Evolutionary conservation across 257 asterid genomes (phyloP).

Genomic region (Dorcoceras hygrometricum): DNA sequence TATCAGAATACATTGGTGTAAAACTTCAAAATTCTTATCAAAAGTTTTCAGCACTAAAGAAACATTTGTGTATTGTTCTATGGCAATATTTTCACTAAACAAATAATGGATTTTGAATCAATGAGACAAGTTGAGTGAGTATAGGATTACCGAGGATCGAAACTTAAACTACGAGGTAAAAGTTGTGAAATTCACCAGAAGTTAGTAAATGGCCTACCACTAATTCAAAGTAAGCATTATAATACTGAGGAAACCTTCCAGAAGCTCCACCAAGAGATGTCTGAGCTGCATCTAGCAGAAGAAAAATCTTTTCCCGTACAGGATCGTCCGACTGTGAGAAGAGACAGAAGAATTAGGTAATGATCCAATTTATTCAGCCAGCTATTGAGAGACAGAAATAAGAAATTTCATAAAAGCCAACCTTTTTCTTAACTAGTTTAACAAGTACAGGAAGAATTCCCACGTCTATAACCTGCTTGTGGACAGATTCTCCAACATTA

Average conservation of each 20-base stretch:
- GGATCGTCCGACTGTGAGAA: constrained; percentile 65
- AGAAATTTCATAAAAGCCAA: constrained; percentile 20
- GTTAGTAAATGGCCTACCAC: constrained; percentile 58
- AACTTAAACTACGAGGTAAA: neutral
- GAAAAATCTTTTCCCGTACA: constrained; percentile 83
- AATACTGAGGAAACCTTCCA: constrained; percentile 90
- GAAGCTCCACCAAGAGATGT: constrained; percentile 95
- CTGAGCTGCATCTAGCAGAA: constrained; percentile 91
- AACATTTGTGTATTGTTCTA: constrained; percentile 2
- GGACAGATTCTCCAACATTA: constrained; percentile 90
- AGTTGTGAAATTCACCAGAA: constrained; percentile 6
- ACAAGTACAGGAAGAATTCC: constrained; percentile 79
- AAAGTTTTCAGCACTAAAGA: neutral
- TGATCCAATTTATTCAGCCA: constrained; percentile 13
- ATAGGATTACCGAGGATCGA: neutral
- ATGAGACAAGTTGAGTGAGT: neutral
- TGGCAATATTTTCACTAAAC: constrained; percentile 10
- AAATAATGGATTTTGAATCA: constrained; percentile 9
- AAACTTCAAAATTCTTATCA: neutral
- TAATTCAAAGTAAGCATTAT: constrained; percentile 82
- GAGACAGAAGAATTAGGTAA: constrained; percentile 15
- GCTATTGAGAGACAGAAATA: constrained; percentile 5
- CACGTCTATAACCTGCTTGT: constrained; percentile 77
- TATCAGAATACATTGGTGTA: neutral
- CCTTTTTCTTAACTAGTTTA: constrained; percentile 95